Base-by-base conservation (phyloP, 495 filamentous ascomycete species). In the Parmelia sp. region DNA sequence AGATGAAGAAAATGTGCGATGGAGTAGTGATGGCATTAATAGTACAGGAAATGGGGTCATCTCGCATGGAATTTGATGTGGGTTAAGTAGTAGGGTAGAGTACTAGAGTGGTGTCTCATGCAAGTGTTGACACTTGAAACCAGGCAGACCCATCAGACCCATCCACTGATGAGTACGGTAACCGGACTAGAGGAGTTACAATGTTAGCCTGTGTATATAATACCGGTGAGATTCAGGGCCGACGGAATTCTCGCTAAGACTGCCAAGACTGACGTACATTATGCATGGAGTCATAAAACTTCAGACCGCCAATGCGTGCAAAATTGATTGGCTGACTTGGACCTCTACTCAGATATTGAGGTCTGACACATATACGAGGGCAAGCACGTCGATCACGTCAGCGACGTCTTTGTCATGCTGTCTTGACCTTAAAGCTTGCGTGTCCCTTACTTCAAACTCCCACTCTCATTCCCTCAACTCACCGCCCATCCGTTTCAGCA, bases 1-100 rank as follows among this genome's bases (percentile, higher is more conserved):
- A 7, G 19, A 21, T 49, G 14, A 9, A 49, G 21, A 56, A 57
- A 37, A 62, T 65, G 55, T 66, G 51, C 35, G 33, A 57, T 57
- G 35, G 5, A 66, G 36, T 45, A 66, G 27, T 45, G 11, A 58
- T 36, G 45, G 44, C 29, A 17, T 25, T 60, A 39, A 2, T 53
- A 44, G 25, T 47, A 33, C 11, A n/a, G 42, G 15, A 33, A 65
- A 57, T 58, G 62, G 66, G 61, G 57, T 67, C 66, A 64, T 67
- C 55, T 64, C 45, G 65, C 61, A 61, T 17, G 53, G 19, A 58
- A 21, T 17, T 37, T 15, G 19, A 44, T 40, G 31, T 21, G 57
- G 49, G 61, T 23, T 23, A 15, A 49, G 25, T 51, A 49, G 21
- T 45, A 47, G 40, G 47, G 29, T 61, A 61, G 59, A 36, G 37